These are phyloP conservation scores for Mycena galericulata DNA, from an alignment of 768 basidiomycete species.

Conservation along the genomic window DNA sequence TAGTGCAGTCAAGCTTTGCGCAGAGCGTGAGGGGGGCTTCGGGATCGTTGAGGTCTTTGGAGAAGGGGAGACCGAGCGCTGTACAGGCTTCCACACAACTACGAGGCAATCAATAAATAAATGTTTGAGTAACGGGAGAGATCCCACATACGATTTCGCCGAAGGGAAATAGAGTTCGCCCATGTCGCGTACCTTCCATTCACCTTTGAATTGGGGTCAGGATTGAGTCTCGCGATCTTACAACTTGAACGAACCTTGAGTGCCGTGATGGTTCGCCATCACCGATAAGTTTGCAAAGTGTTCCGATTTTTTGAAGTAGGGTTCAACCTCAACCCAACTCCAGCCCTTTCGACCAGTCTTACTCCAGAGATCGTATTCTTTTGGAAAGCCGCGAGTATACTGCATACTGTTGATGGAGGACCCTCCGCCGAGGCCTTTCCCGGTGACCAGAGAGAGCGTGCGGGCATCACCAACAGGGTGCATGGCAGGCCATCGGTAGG, in stretches of 20 bases:
- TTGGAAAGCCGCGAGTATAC: slow-evolving; percentile 42
- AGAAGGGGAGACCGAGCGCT: slow-evolving; percentile 37
- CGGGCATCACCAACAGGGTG: slow-evolving; percentile 3
- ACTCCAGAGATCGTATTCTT: slow-evolving; percentile 43
- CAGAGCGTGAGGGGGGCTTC: slow-evolving; percentile 33
- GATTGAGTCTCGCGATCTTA: slow-evolving; percentile 21
- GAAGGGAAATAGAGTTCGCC: slow-evolving; percentile 19
- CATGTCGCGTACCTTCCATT: slow-evolving; percentile 26
- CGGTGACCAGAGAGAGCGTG: slow-evolving; percentile 30
- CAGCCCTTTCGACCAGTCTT: slow-evolving; percentile 38
- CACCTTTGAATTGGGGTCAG: slow-evolving; percentile 17
- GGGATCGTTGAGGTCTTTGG: slow-evolving; percentile 36
- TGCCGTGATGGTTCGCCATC: slow-evolving; percentile 18
- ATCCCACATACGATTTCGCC: slow-evolving; percentile 7
- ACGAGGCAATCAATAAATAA: neutral
- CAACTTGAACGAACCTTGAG: slow-evolving; percentile 15
- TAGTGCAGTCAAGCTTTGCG: slow-evolving; percentile 37
- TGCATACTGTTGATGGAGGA: slow-evolving; percentile 42
- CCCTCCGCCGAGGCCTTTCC: slow-evolving; percentile 44
- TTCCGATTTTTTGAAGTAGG: slow-evolving; percentile 42
- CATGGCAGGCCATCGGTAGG: slow-evolving; percentile 8
- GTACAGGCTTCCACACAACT: slow-evolving; percentile 30
- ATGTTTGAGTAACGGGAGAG: neutral
- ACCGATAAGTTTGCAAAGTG: slow-evolving; percentile 11
- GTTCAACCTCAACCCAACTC: slow-evolving; percentile 40